These are phyloP conservation scores for Echinosophora koreensis DNA, from an alignment of 306 rosid species.

Conservation along the genomic window DNA sequence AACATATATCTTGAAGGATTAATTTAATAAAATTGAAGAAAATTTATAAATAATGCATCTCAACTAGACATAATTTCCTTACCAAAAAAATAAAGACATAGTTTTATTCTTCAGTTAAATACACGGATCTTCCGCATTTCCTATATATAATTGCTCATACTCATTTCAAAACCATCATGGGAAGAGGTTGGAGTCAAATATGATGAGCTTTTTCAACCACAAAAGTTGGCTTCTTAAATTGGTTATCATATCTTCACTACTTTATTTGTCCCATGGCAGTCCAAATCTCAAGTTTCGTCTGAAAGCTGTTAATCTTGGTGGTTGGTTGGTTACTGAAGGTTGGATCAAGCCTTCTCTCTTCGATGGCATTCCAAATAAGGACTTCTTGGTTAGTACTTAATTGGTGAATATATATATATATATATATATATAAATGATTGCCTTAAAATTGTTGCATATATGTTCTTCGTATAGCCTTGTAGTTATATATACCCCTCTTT, in stretches of 20 bases:
- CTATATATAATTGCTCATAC: no score
- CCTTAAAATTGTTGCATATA: background rate
- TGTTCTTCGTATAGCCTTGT: background rate
- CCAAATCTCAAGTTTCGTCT: background rate
- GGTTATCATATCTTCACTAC: constrained; percentile 4
- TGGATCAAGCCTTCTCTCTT: constrained; percentile 91
- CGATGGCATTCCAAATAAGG: constrained; percentile 80
- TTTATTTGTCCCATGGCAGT: constrained; percentile 46
- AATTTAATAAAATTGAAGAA: no score
- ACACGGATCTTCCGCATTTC: no score
- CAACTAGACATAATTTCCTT: no score
- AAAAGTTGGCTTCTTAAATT: constrained; percentile 23
- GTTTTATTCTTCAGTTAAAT: no score
- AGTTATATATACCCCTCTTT: background rate
- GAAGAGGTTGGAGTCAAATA: no score
- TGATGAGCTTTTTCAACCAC: no score
- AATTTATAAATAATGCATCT: no score
- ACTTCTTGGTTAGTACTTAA: constrained; percentile 61
- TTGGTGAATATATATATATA: background rate
- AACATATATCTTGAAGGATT: no score
- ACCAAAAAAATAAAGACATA: no score
- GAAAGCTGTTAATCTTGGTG: constrained; percentile 80
- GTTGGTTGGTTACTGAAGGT: constrained; percentile 88
- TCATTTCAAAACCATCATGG: no score
- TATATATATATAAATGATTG: background rate